Percentiles rank a stretch among this genome's conserved stretches.
Evolutionary conservation across 441 rosid species (phyloP).

Genomic region (Pelargonium citronellum): DNA sequence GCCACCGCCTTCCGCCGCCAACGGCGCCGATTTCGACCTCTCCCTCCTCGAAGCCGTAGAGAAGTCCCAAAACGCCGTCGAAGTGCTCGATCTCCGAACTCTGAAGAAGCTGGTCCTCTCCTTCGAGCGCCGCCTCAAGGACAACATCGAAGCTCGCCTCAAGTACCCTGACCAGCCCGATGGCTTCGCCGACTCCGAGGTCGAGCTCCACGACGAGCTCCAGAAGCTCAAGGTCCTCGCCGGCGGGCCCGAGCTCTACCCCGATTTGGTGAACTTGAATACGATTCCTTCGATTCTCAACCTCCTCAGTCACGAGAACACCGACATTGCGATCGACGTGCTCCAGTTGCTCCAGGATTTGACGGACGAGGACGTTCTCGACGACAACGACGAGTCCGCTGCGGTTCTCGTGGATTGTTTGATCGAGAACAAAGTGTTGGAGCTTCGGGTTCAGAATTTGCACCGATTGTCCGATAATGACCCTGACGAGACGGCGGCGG

Average conservation of each 20-base stretch:
- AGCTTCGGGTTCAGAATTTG: conserved; percentile 83
- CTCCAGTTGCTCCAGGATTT: conserved; percentile 83
- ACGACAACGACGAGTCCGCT: conserved; percentile 86
- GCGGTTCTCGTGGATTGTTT: conserved; percentile 58
- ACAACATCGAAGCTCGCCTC: conserved; percentile 92
- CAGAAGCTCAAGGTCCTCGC: conserved; percentile 86
- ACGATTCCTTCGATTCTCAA: conserved; percentile 70
- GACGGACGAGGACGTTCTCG: conserved; percentile 84
- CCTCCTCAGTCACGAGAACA: conserved; percentile 74
- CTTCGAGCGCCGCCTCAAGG: conserved; percentile 92
- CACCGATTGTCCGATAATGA: conserved; percentile 71
- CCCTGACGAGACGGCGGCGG: conserved; percentile 75
- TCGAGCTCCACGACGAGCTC: conserved; percentile 86
- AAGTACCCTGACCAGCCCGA: conserved; percentile 90
- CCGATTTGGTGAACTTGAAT: conserved; percentile 68
- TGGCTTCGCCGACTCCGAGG: conserved; percentile 80
- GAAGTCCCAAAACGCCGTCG: conserved; percentile 57
- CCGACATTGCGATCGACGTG: conserved; percentile 84
- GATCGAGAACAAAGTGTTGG: conserved; percentile 81
- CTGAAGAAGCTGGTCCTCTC: conserved; percentile 83
- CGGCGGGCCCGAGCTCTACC: conserved; percentile 93
- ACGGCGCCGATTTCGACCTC: conserved; percentile 40
- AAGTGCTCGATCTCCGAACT: conserved; percentile 67
- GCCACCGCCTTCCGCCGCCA: conserved; percentile 15
- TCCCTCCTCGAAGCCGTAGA: conserved; percentile 88